These are phyloP conservation scores for Xylaria nigripes DNA, from an alignment of 495 filamentous ascomycete species.

Conservation along the genomic window DNA sequence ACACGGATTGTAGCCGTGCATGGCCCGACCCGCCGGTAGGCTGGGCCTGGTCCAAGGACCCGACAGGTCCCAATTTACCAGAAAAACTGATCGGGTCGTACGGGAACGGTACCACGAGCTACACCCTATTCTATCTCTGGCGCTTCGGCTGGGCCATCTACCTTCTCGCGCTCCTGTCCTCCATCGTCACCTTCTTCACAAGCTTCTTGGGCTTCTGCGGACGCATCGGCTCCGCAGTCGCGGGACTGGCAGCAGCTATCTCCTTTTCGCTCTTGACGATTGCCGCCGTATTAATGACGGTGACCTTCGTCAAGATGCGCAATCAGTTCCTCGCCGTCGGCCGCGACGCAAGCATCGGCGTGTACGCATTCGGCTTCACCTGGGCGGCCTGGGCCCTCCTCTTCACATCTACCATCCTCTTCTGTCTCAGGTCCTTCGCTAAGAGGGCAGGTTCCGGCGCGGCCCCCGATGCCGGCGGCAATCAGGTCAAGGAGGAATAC, in stretches of 20 bases:
- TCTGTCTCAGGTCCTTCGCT: slow-evolving; percentile 48
- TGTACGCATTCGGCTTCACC: slow-evolving; percentile 75
- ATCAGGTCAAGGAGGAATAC: slow-evolving; percentile 59
- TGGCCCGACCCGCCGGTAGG: slow-evolving; percentile 41
- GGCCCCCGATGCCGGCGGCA: slow-evolving; percentile 42
- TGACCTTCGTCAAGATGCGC: slow-evolving; percentile 64
- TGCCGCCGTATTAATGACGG: slow-evolving; percentile 47
- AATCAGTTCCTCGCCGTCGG: slow-evolving; percentile 54
- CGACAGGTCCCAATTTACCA: slow-evolving; percentile 27
- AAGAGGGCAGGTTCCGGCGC: slow-evolving; percentile 11
- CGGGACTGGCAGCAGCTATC: slow-evolving; percentile 27
- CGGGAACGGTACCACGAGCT: slow-evolving; percentile 41
- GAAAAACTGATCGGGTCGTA: slow-evolving; percentile 33
- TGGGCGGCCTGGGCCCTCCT: slow-evolving; percentile 69
- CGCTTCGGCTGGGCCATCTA: slow-evolving; percentile 65
- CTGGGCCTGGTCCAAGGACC: slow-evolving; percentile 40
- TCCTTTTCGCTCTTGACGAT: slow-evolving; percentile 40
- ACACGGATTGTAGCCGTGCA: slow-evolving; percentile 38
- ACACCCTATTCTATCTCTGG: slow-evolving; percentile 48
- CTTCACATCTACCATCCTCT: slow-evolving; percentile 60
- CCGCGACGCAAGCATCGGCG: slow-evolving; percentile 54
- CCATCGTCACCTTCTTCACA: slow-evolving; percentile 46
- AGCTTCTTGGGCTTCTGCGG: slow-evolving; percentile 44
- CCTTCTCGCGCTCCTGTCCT: slow-evolving; percentile 59
- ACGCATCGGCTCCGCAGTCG: slow-evolving; percentile 40